Evolutionary conservation across 176 grass and related monocot species (phyloP).

Genomic region (Aegilops longissima): DNA sequence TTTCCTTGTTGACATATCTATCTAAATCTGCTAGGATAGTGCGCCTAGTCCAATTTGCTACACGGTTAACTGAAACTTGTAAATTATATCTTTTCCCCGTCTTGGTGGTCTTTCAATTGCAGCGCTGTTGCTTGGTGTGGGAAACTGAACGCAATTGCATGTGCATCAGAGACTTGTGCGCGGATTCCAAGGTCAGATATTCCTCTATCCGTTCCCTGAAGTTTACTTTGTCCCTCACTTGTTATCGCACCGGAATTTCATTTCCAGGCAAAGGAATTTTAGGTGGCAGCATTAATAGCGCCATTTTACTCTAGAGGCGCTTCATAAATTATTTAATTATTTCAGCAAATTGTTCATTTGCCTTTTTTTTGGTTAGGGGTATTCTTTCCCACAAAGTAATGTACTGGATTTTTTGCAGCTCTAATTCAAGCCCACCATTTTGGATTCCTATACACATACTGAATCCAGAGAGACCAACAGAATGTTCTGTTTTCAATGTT

Average conservation of each 20-base stretch:
- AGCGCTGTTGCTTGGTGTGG: conserved; percentile 92
- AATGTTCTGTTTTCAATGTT: conserved; percentile 93
- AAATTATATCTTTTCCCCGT: neutral
- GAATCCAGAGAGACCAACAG: conserved; percentile 97
- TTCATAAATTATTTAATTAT: neutral
- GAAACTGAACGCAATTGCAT: conserved; percentile 88
- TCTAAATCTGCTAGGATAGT: conserved; percentile 14
- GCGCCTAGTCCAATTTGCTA: neutral
- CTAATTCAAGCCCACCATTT: conserved; percentile 87
- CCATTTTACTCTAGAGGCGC: neutral
- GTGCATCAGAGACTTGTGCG: conserved; percentile 88
- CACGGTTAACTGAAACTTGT: neutral
- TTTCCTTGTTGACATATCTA: conserved; percentile 22
- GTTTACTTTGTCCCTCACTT: neutral
- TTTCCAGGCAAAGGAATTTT: neutral
- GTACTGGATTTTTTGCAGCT: conserved; percentile 55
- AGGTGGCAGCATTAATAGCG: conserved; percentile 4
- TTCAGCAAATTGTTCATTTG: neutral
- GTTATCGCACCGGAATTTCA: neutral
- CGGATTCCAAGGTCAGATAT: conserved; percentile 72
- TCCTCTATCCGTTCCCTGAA: conserved; percentile 4
- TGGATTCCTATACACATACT: conserved; percentile 99
- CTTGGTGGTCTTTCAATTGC: conserved; percentile 17
- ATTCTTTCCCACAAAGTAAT: conserved; percentile 15
- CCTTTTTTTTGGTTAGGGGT: neutral